These are phyloP conservation scores for Claviceps fusiformis DNA, from an alignment of 2,329 filamentous ascomycete genomes.

Conservation along the genomic window DNA sequence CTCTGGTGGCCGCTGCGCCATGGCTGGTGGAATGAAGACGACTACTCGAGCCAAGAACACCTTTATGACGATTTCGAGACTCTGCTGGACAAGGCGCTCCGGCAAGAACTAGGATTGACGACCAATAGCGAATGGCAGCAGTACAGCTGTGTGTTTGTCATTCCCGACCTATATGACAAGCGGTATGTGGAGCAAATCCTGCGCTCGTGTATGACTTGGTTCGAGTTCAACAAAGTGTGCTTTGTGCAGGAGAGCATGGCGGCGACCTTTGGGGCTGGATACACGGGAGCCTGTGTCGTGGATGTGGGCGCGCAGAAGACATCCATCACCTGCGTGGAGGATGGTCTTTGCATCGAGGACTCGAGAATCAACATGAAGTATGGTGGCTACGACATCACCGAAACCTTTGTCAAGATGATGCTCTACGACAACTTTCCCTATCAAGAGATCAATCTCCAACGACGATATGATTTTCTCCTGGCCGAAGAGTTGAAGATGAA, in stretches of 20 bases:
- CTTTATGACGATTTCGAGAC: constrained; percentile 78
- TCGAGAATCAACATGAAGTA: constrained; percentile 92
- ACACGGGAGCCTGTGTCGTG: constrained; percentile 86
- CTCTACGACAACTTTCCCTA: constrained; percentile 93
- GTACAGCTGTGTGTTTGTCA: constrained; percentile 94
- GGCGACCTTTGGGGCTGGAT: constrained; percentile 88
- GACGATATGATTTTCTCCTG: constrained; percentile 82
- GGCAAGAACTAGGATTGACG: constrained; percentile 66
- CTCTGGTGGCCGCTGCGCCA: constrained; percentile 82
- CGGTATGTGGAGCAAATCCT: constrained; percentile 75
- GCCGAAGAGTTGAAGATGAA: constrained; percentile 94
- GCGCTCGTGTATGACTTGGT: constrained; percentile 75
- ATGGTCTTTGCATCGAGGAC: constrained; percentile 88
- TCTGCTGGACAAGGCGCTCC: constrained; percentile 75
- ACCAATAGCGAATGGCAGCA: constrained; percentile 72
- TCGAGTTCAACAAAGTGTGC: constrained; percentile 77
- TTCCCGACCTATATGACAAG: constrained; percentile 94
- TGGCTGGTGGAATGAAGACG: constrained; percentile 81
- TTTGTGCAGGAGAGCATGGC: constrained; percentile 95
- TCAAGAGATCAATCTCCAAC: constrained; percentile 78
- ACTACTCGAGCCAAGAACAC: constrained; percentile 68
- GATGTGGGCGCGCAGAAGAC: constrained; percentile 97
- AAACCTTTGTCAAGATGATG: constrained; percentile 96
- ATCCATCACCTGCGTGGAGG: constrained; percentile 90
- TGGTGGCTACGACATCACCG: constrained; percentile 83